phyloP scores from a whole-genome alignment of 2,329 filamentous ascomycete genomes.

The Exophiala phaeomuriformis region DNA sequence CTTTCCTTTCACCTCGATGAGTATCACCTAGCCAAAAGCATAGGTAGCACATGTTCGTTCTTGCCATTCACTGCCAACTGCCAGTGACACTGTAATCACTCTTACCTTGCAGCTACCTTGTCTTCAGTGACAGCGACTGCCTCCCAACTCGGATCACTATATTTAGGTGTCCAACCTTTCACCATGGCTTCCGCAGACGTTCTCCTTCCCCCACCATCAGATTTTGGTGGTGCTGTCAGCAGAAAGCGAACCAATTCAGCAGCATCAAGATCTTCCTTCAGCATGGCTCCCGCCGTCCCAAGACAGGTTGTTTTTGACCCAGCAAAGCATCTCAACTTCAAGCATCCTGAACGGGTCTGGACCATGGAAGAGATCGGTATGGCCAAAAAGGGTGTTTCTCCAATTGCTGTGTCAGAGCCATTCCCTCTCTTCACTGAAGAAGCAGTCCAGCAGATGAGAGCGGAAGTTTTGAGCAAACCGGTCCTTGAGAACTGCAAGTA shows the following conservation, averaged over 20 bases:
- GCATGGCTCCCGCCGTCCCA: constrained; percentile 24
- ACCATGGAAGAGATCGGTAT: constrained; percentile 58
- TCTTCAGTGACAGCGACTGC: not conserved
- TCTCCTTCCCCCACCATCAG: constrained; percentile 6
- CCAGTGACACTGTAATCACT: not conserved
- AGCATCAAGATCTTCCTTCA: not conserved
- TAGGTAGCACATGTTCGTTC: not conserved
- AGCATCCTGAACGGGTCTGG: constrained; percentile 43
- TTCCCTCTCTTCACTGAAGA: constrained; percentile 56
- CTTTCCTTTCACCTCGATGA: too few species aligned
- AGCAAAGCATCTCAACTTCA: constrained; percentile 47
- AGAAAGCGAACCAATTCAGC: constrained; percentile 14
- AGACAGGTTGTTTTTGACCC: constrained; percentile 42
- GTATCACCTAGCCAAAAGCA: too few species aligned
- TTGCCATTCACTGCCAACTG: not conserved
- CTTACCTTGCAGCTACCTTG: not conserved
- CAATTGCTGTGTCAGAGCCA: constrained; percentile 54
- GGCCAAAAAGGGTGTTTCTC: constrained; percentile 50
- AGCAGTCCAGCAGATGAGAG: constrained; percentile 53
- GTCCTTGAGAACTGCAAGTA: constrained; percentile 51
- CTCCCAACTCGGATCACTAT: not conserved
- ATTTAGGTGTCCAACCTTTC: not conserved
- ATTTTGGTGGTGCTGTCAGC: constrained; percentile 5
- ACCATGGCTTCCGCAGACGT: constrained; percentile 20
- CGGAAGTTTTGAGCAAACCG: constrained; percentile 50